Conservation (phyloP, 306 rosid genomes). For the Sicyos edulis region DNA sequence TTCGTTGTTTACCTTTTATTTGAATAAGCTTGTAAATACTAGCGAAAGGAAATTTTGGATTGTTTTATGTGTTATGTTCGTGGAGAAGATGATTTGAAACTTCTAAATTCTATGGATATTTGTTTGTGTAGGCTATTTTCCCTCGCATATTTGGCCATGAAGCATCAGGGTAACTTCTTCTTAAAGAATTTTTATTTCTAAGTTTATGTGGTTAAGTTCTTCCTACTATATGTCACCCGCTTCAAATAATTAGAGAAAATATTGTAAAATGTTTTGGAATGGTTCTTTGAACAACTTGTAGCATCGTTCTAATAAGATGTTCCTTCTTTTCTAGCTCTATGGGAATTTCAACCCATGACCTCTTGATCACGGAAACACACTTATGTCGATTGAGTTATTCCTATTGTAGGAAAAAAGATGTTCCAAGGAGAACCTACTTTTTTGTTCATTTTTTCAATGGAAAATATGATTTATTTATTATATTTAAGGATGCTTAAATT, state of each 20-base stretch:
- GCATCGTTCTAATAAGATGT: neutral
- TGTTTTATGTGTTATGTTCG: neutral
- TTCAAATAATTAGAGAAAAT: neutral
- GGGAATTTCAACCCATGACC: no score
- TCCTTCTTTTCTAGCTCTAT: no score
- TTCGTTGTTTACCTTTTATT: neutral
- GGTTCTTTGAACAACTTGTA: neutral
- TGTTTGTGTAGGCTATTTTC: constrained; percentile 67
- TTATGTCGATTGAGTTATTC: no score
- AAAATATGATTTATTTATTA: neutral
- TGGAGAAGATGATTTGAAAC: neutral
- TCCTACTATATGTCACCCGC: neutral
- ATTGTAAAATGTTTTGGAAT: neutral
- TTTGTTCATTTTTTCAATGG: neutral
- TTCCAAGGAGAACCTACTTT: neutral
- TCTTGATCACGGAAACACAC: no score
- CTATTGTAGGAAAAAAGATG: no score
- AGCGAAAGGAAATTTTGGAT: neutral
- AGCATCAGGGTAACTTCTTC: constrained; percentile 70
- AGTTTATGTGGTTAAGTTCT: constrained; percentile 11
- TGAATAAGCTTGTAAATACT: neutral
- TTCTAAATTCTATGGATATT: constrained; percentile 26
- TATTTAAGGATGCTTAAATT: neutral
- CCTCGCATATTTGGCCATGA: constrained; percentile 98
- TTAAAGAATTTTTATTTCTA: constrained; percentile 1